Evolutionary conservation across 2,329 filamentous ascomycete species (phyloP).

Genomic region (Fusarium pilosicola): DNA sequence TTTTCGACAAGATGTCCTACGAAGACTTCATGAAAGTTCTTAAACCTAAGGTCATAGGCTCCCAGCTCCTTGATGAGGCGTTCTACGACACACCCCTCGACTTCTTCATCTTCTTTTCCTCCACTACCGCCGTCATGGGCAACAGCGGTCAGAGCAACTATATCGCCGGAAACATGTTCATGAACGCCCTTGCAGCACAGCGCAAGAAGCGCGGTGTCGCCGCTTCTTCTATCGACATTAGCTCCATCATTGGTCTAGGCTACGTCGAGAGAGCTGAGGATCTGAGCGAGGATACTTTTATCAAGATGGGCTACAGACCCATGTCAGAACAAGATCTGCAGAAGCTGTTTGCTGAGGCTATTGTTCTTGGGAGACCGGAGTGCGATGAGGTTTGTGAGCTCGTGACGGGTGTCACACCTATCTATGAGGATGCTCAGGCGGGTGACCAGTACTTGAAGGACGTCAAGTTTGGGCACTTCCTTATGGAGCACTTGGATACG

Average conservation of each 20-base stretch:
- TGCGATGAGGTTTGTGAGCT: not conserved
- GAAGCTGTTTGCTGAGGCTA: not conserved
- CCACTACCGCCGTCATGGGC: not conserved
- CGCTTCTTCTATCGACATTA: not conserved
- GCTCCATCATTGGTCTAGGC: not conserved
- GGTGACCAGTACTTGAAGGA: not conserved
- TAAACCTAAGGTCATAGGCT: rapidly evolving
- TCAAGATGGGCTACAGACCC: not conserved
- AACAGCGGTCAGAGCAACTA: not conserved
- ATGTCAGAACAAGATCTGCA: not conserved
- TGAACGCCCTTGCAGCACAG: not conserved
- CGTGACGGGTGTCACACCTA: not conserved
- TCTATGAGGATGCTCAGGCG: not conserved
- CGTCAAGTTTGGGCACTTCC: not conserved
- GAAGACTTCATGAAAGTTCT: not conserved
- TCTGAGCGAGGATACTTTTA: not conserved
- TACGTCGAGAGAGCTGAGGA: not conserved
- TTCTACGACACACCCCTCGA: not conserved
- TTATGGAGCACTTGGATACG: not conserved
- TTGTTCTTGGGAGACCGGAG: not conserved
- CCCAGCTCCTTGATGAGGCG: not conserved
- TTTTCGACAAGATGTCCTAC: rapidly evolving
- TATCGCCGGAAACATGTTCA: not conserved
- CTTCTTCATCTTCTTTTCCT: constrained; percentile 7
- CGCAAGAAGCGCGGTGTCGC: not conserved